Base-by-base conservation (phyloP, 495 filamentous ascomycete genomes). In the Coniosporium apollinis region DNA sequence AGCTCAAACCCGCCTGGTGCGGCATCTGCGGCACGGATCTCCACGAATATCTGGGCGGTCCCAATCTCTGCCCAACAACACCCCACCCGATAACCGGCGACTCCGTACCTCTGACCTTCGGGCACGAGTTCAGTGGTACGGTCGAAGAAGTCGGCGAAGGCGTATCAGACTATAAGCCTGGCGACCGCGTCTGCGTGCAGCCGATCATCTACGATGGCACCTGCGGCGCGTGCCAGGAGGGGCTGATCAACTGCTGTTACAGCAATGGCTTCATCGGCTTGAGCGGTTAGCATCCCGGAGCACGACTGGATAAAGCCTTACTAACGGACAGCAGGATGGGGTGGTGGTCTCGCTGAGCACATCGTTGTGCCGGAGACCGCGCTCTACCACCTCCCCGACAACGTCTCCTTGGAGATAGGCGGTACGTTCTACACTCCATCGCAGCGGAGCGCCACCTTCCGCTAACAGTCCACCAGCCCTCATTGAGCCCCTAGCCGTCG, bases 1-100 rank as follows among this genome's bases (percentile, higher is more conserved):
- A 67, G 55, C 43, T 73, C 19, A 59, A 56, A 48, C 69, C 68
- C 19, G 62, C 64, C 1, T 75, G 61, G 47, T 61, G 64, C 24
- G 70, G 70, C 7, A 72, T 75, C 19, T 75, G 70, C 48, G 70
- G 70, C 3, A 61, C 51, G 67, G 70, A 76, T 49, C 54, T 79
- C 6, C 71, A 79, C 40, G 70, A 77, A 41, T 77, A 70, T 42
- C 49, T 69, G 8, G 53, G 58, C 17, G 71, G 72, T 2, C 65
- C 67, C 15, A 61, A 50, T n/a, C 48, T 67, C 13, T 60, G 66
- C n/a, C 72, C 71, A 4, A 58, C 54, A 6, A 54, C 48, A 9
- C 71, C 70, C 1, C 74, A 79, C 48, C 64, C 66, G 0, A 57
- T 76, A 22, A 76, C 73, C 4, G 60, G 64, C 19, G 65, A 64